Evolutionary conservation across 2,329 filamentous ascomycete genomes (phyloP), one percentile per base, ranked within the genome.

Genomic region (Gliomastix tumulicola): DNA sequence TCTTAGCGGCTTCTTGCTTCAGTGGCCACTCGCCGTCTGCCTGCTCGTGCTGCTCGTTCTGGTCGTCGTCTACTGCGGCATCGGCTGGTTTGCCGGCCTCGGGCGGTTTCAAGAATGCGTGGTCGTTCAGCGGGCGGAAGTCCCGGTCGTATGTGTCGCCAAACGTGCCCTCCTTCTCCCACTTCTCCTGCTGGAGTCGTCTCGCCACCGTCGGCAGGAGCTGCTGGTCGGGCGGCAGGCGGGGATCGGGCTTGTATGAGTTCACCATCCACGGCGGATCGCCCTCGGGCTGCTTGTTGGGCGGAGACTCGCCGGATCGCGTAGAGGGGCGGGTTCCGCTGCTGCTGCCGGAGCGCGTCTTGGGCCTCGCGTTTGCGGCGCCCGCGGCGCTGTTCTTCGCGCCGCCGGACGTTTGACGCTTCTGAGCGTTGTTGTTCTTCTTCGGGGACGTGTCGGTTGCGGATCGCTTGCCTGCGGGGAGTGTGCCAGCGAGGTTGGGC

Each of bases 211-310:
- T 97, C 1, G 92, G 92, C 10, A 98, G 77, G 36, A 98, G 80
- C 55, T 98, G 92, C 59, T 98, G 86, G 43, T 98, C 92, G 0
- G 88, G 92, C 6, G 92, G 92, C 22, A 98, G 69, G 42, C 88
- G 82, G 21, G 92, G 92, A 55, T 98, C 92, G 1, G 92, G 92
- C 53, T 94, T 94, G 61, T 96, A 98, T 62, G 94, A 88, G 17
- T 84, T 86, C 32, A 92, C 77, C 62, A 97, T 76, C 92, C 92
- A 98, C 35, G 92, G 92, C 9, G 92, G 88, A 37, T 97, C 90
- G 16, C 92, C 92, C 66, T 97, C 92, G 1, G 89, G 89, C 30
- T 81, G 76, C 53, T 87, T 76, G 70, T 58, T 52, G 58, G 49
- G 55, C 21, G 62, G 50, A 30, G 63, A 58, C 40, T 76, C 76